Percentiles rank a stretch among this genome's conserved stretches.
phyloP scores from a whole-genome alignment of 495 filamentous ascomycete species.

The Sporormia fimetaria region DNA sequence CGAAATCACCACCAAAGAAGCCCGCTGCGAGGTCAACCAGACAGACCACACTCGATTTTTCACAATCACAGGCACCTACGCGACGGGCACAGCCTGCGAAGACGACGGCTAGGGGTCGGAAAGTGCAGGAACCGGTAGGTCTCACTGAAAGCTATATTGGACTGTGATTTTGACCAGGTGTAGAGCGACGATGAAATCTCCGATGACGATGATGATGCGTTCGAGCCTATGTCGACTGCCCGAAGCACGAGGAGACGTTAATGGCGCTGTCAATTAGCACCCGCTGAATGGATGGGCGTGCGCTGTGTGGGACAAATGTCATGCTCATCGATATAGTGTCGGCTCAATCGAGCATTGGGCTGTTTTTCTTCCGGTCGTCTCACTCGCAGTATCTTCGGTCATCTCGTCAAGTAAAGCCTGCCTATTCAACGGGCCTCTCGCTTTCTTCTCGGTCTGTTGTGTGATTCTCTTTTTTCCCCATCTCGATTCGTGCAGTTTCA shows the following conservation, averaged over 20 bases:
- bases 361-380: no score
- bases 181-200: slow-evolving; percentile 65
- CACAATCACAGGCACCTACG: slow-evolving; percentile 38
- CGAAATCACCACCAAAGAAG: slow-evolving; percentile 30
- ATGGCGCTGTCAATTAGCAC: neutral
- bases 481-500: no score
- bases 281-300: neutral
- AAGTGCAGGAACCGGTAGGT: slow-evolving; percentile 35
- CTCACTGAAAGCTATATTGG: neutral
- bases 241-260: slow-evolving; percentile 13
- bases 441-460: no score
- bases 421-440: no score
- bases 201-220: slow-evolving; percentile 68
- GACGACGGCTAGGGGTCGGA: slow-evolving; percentile 31
- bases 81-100: slow-evolving; percentile 33
- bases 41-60: slow-evolving; percentile 69
- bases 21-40: slow-evolving; percentile 34
- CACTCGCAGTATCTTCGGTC: no score
- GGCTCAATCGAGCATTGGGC: no score
- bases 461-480: no score
- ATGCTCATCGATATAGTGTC: no score
- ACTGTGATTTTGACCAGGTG: neutral
- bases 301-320: slow-evolving; percentile 14
- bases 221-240: slow-evolving; percentile 32
- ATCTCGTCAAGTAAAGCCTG: no score